These are phyloP conservation scores for Solanum hybrid DNA, from an alignment of 305 asterid species.

Conservation along the genomic window DNA sequence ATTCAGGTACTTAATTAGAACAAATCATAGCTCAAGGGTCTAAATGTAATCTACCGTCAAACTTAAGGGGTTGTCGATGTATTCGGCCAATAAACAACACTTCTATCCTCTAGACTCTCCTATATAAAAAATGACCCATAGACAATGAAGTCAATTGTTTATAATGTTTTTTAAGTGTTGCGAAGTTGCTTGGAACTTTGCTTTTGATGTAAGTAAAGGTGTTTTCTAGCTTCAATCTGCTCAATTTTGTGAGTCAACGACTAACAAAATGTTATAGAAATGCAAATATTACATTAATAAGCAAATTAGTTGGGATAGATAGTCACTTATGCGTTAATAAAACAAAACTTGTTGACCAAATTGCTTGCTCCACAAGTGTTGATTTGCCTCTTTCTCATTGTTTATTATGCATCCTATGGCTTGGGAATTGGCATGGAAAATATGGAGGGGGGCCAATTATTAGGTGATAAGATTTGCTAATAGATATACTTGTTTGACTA, in stretches of 20 bases:
- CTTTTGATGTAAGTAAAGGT: neutral
- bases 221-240: neutral
- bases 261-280: neutral
- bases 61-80: neutral
- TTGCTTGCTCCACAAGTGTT: neutral
- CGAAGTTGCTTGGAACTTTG: slow-evolving; percentile 1
- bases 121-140: neutral
- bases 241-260: neutral
- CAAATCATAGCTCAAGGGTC: neutral
- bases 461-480: neutral
- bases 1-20: neutral
- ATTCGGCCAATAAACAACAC: neutral
- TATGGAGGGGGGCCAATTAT: neutral
- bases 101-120: neutral
- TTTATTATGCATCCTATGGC: neutral
- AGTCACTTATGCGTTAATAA: neutral
- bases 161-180: neutral
- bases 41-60: neutral
- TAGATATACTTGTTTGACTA: neutral
- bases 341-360: neutral
- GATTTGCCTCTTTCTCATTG: neutral
- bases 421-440: neutral
- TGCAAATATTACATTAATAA: neutral
- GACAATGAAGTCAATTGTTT: neutral
- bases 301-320: slow-evolving; percentile 3